A percentile compares a stretch with the other conserved stretches of the same genome.
phyloP scores from a whole-genome alignment of 2,329 filamentous ascomycete species.

The Alternaria burnsii region DNA sequence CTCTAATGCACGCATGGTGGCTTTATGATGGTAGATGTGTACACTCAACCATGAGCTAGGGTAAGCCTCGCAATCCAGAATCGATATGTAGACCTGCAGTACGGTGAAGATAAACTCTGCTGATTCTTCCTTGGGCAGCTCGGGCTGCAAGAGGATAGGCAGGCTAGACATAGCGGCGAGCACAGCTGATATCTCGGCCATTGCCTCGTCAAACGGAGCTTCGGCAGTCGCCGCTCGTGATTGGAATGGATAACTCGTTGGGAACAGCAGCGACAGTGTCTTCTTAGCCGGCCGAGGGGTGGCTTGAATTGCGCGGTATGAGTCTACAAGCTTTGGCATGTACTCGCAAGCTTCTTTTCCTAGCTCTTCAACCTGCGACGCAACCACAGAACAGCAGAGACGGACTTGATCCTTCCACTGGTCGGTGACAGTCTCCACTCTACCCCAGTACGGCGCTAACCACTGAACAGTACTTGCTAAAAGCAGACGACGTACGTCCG shows the following conservation, averaged over 20 bases:
- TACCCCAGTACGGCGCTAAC: conserved; percentile 94
- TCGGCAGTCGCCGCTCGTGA: conserved; percentile 69
- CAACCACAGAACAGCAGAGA: conserved; percentile 89
- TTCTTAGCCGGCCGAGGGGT: conserved; percentile 67
- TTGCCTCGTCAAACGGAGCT: conserved; percentile 80
- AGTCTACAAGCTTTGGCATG: conserved; percentile 88
- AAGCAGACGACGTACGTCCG: conserved; percentile 76
- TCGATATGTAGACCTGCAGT: conserved; percentile 86
- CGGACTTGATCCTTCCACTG: conserved; percentile 94
- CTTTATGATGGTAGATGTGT: conserved; percentile 91
- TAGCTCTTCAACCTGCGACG: conserved; percentile 81
- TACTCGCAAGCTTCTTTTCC: conserved; percentile 86
- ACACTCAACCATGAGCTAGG: conserved; percentile 90
- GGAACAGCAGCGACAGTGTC: conserved; percentile 85
- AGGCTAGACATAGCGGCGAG: conserved; percentile 83
- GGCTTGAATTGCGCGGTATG: conserved; percentile 79
- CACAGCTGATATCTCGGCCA: conserved; percentile 88
- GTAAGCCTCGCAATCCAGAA: conserved; percentile 88
- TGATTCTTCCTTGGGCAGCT: conserved; percentile 77
- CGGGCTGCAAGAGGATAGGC: conserved; percentile 76
- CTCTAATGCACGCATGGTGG: conserved; percentile 84
- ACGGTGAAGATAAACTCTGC: conserved; percentile 78
- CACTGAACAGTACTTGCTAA: conserved; percentile 85
- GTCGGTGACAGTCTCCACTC: conserved; percentile 73
- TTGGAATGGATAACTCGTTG: conserved; percentile 88